Evolutionary conservation across 768 basidiomycete genomes (phyloP).

Genomic region (Xerocomellus amylosporus): DNA sequence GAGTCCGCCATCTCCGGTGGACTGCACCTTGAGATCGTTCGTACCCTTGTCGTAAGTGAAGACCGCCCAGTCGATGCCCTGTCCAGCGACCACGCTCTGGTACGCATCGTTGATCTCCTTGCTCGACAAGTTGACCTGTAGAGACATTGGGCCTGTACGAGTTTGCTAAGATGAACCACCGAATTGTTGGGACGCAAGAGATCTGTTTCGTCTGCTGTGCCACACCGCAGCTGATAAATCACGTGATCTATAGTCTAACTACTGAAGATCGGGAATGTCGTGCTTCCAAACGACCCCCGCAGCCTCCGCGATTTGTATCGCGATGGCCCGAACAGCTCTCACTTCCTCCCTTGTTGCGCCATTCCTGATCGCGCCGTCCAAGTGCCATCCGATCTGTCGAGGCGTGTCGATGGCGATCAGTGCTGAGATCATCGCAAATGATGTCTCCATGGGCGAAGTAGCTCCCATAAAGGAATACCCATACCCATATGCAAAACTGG

Average conservation of each 20-base stretch:
- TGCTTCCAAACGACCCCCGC: slow-evolving; percentile 53
- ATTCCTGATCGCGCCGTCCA: slow-evolving; percentile 51
- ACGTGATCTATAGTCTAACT: slow-evolving; percentile 15
- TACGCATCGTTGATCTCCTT: slow-evolving; percentile 72
- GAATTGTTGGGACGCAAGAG: background rate
- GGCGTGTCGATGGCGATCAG: slow-evolving; percentile 62
- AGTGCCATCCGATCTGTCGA: slow-evolving; percentile 64
- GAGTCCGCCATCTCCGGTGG: slow-evolving; percentile 81
- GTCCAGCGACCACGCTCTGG: slow-evolving; percentile 65
- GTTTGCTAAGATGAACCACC: background rate
- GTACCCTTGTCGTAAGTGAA: slow-evolving; percentile 79
- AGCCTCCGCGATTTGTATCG: slow-evolving; percentile 47
- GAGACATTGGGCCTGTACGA: slow-evolving; percentile 51
- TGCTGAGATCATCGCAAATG: slow-evolving; percentile 58
- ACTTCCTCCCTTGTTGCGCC: slow-evolving; percentile 55
- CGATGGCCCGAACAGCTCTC: slow-evolving; percentile 51
- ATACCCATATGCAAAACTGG: slow-evolving; percentile 54
- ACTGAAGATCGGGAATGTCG: slow-evolving; percentile 44
- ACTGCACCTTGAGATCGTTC: slow-evolving; percentile 86
- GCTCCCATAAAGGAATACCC: slow-evolving; percentile 49
- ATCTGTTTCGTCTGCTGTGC: background rate
- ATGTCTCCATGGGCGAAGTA: slow-evolving; percentile 52
- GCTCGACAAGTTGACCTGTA: slow-evolving; percentile 76
- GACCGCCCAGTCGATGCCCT: slow-evolving; percentile 71
- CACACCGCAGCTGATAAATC: slow-evolving; percentile 4